Base-by-base conservation (phyloP, 805 yeast genomes). In the Candida loeiensis region DNA sequence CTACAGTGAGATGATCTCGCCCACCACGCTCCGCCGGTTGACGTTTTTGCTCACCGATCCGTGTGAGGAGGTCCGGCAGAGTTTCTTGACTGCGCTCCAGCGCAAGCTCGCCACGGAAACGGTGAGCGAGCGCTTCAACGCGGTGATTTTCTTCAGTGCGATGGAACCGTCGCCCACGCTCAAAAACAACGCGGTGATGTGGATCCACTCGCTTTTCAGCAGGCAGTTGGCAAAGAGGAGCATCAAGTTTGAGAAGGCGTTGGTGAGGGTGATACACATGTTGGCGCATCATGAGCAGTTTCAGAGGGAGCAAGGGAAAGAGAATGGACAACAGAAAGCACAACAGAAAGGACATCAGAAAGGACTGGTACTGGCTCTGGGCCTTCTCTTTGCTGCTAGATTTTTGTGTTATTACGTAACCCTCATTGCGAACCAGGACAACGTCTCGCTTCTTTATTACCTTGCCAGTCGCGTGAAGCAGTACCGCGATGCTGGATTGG, bases 381-480 rank as follows among this genome's bases (percentile, higher is more conserved):
- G n/a, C n/a, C 67, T 70, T 42, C 58, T 66, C 0, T 80, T 77
- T 49, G 80, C 84, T 0, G 52, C 78, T 39, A 79, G 78, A 34
- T 83, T 81, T 47, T 58, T 88, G 21, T 49, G 76, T 1, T 83
- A 77, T 56, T 83, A 71, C 44, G 56, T 87, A 37, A 80, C 74
- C 28, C 54, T 75, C 3, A 73, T 87, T 34, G 81, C 82, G 0
- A 77, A 71, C 2, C 72, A 74, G 33, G 82, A 80, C 21, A 90
- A 88, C 50, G 66, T 85, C 25, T 82, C 91, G 5, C 57, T 87
- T 43, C 57, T 89, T 4, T 88, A 78, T 54, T 88, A 89, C 56
- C 64, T 86, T 36, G 79, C 93, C 0, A 84, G 84, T 43, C 71
- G 95, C 39, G 74, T 87, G 14, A 88, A 87, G 55, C 95, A 86